Percentiles rank a stretch among this genome's conserved stretches.
Conservation (phyloP, 257 asterid species). For the Penstemon davidsonii region DNA sequence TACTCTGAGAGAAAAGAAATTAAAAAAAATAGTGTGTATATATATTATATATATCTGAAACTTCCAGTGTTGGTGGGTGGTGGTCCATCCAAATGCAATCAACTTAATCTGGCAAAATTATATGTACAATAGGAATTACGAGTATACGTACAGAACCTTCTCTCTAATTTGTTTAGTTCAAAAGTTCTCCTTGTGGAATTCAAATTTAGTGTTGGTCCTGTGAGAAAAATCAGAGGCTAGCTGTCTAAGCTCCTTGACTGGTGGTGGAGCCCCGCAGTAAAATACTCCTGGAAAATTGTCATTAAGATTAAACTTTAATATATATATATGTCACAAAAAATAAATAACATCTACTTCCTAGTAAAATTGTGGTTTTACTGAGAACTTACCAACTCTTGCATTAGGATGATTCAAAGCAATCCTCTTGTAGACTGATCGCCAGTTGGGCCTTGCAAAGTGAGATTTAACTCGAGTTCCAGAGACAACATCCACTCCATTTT, state of each 20-base stretch:
- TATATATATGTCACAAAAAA: neutral
- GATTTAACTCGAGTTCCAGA: slow-evolving; percentile 88
- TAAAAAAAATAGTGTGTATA: neutral
- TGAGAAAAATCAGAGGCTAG: slow-evolving; percentile 74
- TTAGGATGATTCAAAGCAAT: slow-evolving; percentile 69
- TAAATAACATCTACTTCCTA: neutral
- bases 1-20: neutral
- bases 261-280: slow-evolving; percentile 94
- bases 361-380: neutral
- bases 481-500: slow-evolving; percentile 74
- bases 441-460: slow-evolving; percentile 87
- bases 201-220: slow-evolving; percentile 75
- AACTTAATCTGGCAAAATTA: neutral
- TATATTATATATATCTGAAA: neutral
- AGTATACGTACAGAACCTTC: neutral
- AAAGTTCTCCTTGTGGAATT: slow-evolving; percentile 88
- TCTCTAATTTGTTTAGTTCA: slow-evolving; percentile 30
- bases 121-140: slow-evolving; percentile 12
- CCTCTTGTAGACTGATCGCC: slow-evolving; percentile 76
- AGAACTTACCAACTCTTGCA: slow-evolving; percentile 60
- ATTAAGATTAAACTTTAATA: neutral
- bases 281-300: slow-evolving; percentile 66
- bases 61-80: slow-evolving; percentile 14
- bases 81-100: slow-evolving; percentile 34
- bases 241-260: slow-evolving; percentile 55